phyloP scores from a whole-genome alignment of 73 alveolate genomes.

The Symbiodinium natans region DNA sequence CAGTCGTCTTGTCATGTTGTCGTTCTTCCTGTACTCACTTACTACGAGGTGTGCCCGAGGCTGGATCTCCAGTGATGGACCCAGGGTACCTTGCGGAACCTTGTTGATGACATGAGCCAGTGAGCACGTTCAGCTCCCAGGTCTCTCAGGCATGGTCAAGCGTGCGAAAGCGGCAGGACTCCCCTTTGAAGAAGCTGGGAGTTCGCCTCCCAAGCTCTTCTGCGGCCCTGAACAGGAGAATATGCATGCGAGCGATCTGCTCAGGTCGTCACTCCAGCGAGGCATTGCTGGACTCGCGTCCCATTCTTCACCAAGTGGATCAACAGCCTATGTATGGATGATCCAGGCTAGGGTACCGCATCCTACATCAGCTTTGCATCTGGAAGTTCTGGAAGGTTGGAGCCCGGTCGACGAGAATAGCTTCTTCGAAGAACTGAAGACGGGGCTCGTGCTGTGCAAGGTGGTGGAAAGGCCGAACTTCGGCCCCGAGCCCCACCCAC shows the following conservation, averaged over 20 bases:
- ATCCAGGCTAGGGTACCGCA: slow-evolving; percentile 34
- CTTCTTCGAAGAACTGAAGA: slow-evolving; percentile 81
- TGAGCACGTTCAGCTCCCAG: background rate
- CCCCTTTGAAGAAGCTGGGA: slow-evolving; percentile 3
- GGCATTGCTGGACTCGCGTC: slow-evolving; percentile 79
- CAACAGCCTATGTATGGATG: slow-evolving; percentile 48
- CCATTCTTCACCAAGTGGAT: slow-evolving; percentile 90
- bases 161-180: background rate
- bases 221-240: no score
- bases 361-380: background rate
- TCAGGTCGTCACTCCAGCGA: slow-evolving; percentile 71
- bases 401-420: slow-evolving; percentile 47
- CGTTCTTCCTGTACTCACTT: no score
- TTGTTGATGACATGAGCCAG: no score
- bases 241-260: background rate
- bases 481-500: background rate
- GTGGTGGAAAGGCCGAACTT: slow-evolving; percentile 51
- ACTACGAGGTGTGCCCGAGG: background rate
- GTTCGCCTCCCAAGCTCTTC: background rate
- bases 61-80: background rate
- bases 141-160: background rate
- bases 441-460: slow-evolving; percentile 86
- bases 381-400: background rate
- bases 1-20: no score
- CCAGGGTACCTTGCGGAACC: background rate